These are phyloP conservation scores for Myriosclerotinia duriaeana DNA, from an alignment of 2,329 filamentous ascomycete species.

Conservation along the genomic window DNA sequence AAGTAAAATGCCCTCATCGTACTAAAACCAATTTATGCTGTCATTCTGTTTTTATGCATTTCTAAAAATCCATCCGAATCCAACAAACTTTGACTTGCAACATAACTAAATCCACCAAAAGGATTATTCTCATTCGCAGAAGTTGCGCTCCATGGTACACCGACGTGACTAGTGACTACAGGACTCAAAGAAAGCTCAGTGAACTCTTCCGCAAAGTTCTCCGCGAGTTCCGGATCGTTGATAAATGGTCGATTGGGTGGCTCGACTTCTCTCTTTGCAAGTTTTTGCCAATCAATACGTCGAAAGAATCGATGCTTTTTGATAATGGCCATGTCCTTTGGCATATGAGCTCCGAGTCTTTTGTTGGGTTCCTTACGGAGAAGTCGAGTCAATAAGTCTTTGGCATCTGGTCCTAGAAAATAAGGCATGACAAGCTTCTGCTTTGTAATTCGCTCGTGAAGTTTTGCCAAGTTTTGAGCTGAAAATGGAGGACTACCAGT, in stretches of 20 bases:
- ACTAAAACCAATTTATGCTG: not conserved
- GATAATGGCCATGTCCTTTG: slow-evolving; percentile 80
- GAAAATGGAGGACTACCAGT: slow-evolving; percentile 90
- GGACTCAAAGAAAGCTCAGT: slow-evolving; percentile 82
- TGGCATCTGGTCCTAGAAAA: slow-evolving; percentile 86
- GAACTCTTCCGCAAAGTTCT: slow-evolving; percentile 95
- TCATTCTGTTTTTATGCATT: slow-evolving; percentile 27
- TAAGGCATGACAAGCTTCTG: slow-evolving; percentile 88
- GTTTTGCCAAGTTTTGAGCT: slow-evolving; percentile 88
- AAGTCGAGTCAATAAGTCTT: slow-evolving; percentile 86
- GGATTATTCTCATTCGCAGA: slow-evolving; percentile 34
- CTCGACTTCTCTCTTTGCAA: slow-evolving; percentile 77
- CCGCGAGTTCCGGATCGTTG: slow-evolving; percentile 90
- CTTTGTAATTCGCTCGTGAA: slow-evolving; percentile 93
- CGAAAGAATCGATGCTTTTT: slow-evolving; percentile 96
- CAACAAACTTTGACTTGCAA: slow-evolving; percentile 41
- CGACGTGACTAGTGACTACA: slow-evolving; percentile 47
- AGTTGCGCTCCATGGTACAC: slow-evolving; percentile 32
- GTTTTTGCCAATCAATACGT: slow-evolving; percentile 89
- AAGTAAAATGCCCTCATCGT: not conserved
- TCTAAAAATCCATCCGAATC: slow-evolving; percentile 35
- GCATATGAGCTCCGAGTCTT: slow-evolving; percentile 83
- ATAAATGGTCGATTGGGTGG: slow-evolving; percentile 92
- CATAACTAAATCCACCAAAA: slow-evolving; percentile 42
- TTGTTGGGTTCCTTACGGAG: slow-evolving; percentile 91